A percentile compares a stretch with the other conserved stretches of the same genome.
Conservation (phyloP, 2,329 filamentous ascomycete genomes). For the Arthrobotrys conoides region DNA sequence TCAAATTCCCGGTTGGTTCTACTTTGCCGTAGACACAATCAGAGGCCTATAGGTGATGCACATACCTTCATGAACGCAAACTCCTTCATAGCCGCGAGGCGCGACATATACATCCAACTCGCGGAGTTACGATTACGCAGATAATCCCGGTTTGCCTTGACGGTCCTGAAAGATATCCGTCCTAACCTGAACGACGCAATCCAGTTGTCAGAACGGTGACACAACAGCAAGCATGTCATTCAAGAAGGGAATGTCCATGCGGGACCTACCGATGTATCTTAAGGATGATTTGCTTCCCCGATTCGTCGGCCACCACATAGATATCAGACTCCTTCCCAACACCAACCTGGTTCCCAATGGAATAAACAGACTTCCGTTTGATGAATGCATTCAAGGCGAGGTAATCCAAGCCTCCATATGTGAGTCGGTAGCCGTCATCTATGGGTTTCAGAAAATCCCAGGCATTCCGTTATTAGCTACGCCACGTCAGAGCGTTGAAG, state of each 20-base stretch:
- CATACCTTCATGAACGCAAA: conserved; percentile 88
- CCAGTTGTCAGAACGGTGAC: conserved; percentile 25
- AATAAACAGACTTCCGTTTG: conserved; percentile 84
- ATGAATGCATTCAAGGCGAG: conserved; percentile 93
- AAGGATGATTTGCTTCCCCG: conserved; percentile 82
- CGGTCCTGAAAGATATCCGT: conserved; percentile 94
- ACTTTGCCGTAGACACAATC: conserved; percentile 32
- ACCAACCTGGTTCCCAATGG: conserved; percentile 92
- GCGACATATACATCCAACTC: conserved; percentile 98
- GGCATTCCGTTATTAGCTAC: conserved; percentile 44
- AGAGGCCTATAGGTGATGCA: conserved; percentile 25
- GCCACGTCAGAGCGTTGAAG: conserved; percentile 47
- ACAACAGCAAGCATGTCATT: conserved; percentile 43
- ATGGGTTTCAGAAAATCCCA: conserved; percentile 18
- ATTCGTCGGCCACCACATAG: conserved; percentile 87
- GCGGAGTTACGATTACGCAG: conserved; percentile 83
- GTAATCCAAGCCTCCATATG: conserved; percentile 97
- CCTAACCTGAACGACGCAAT: conserved; percentile 72
- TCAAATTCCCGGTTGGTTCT: conserved; percentile 21
- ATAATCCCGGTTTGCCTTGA: conserved; percentile 96
- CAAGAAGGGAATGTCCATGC: conserved; percentile 51
- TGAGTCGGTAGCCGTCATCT: conserved; percentile 95
- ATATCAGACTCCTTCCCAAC: conserved; percentile 99
- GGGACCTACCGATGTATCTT: conserved; percentile 83
- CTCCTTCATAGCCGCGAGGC: conserved; percentile 92